Base-by-base conservation (phyloP, 352 stramenopile species). In the Phytophthora uliginosa region DNA sequence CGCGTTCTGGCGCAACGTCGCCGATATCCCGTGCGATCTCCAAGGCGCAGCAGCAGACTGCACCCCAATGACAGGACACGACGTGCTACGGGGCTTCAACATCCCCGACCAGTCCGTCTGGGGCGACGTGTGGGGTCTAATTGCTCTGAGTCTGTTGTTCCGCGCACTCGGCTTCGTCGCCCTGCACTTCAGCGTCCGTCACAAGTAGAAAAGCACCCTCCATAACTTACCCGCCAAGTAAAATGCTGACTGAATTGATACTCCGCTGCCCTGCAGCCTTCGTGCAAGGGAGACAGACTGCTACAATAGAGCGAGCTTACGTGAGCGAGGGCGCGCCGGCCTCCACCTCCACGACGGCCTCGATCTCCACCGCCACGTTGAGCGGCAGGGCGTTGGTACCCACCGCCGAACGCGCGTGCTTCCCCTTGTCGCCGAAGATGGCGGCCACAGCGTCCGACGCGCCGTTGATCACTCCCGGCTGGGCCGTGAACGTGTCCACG, bases 311-410 rank as follows among this genome's bases (percentile, higher is more conserved):
- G 28, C 28, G 28, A 31, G 26, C 42, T 67, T 69, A 78, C 40
- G 71, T 75, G 34, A 78, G 71, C 52, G 71, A 78, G 9, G 71
- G 71, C 6, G 60, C 71, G 10, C 56, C 60, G 34, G 66, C 76
- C 58, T 98, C 85, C 33, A 99, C 82, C 81, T 99, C 94, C 31
- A 99, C 89, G 71, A 99, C 92, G 60, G 94, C 92, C 82, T 99
- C 97, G 50, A 99, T 93, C 85, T 99, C 97, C 12, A 99, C 96
- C 40, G 94, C 89, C 40, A 99, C 93, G 74, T 98, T 98, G 36
- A 99, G 78, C 22, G 97, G 97, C 59, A 99, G 79, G 18, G 95
- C 93, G 75, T 98, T 99, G 12, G 96, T 98, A 60, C 97, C 97
- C 61, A 99, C 96, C 33, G 97, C 97, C 70, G 92, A 98, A 59